Evolutionary conservation across 2,329 filamentous ascomycete genomes (phyloP).

Genomic region (Aspergillus felis): DNA sequence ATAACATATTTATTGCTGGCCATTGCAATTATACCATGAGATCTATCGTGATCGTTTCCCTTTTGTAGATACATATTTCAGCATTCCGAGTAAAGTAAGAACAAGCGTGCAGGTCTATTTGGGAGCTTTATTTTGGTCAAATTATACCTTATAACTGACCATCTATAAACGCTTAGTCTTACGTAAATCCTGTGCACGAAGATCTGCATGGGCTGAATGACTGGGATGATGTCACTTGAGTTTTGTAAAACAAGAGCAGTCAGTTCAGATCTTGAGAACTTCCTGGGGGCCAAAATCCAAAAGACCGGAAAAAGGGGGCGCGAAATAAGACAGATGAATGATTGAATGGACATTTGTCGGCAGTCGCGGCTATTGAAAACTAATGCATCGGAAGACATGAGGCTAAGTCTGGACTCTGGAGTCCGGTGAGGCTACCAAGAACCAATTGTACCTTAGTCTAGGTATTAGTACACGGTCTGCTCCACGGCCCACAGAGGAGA

Average conservation of each 20-base stretch:
- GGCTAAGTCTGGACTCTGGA: too few species aligned
- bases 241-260: not conserved
- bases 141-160: too few species aligned
- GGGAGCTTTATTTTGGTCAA: not conserved
- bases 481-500: not conserved
- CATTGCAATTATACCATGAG: not conserved
- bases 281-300: not conserved
- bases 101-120: too few species aligned
- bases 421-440: not conserved
- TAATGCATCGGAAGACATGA: not conserved
- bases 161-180: not conserved
- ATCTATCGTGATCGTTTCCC: not conserved
- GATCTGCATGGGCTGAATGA: not conserved
- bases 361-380: slow-evolving; percentile 20
- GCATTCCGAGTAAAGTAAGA: not conserved
- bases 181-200: too few species aligned
- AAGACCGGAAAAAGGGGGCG: not conserved
- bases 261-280: not conserved
- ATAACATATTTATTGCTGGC: not conserved
- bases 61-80: not conserved
- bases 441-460: not conserved
- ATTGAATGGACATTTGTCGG: slow-evolving; percentile 13
- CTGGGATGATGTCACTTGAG: not conserved
- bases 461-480: not conserved
- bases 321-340: not conserved